Conservation (phyloP, 306 rosid species). For the Dicorynia guianensis region DNA sequence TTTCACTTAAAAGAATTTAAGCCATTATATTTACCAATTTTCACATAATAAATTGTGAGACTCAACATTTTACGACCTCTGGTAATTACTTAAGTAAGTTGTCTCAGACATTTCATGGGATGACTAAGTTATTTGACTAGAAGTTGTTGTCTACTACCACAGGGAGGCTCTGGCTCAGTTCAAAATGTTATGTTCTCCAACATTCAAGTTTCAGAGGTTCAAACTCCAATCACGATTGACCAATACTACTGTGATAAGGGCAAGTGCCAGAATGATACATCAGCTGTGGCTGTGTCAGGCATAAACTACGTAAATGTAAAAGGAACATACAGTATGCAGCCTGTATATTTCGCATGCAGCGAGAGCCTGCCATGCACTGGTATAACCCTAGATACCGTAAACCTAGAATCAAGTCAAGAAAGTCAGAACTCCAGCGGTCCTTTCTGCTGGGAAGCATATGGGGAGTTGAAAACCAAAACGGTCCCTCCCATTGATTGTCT, state of each 20-base stretch:
- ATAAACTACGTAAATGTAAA: constrained; percentile 56
- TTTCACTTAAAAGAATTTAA: too few species aligned
- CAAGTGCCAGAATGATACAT: constrained; percentile 59
- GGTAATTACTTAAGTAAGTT: too few species aligned
- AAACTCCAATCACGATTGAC: constrained; percentile 71
- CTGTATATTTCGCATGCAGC: constrained; percentile 81
- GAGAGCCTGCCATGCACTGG: constrained; percentile 72
- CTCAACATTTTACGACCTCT: too few species aligned
- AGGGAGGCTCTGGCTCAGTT: constrained; percentile 91
- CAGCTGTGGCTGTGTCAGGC: constrained; percentile 79
- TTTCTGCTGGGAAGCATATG: constrained; percentile 86
- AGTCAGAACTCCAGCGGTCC: constrained; percentile 42
- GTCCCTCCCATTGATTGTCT: constrained; percentile 66
- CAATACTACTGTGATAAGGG: constrained; percentile 80
- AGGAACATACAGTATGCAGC: constrained; percentile 69
- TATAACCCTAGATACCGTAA: constrained; percentile 68
- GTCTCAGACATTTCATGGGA: too few species aligned
- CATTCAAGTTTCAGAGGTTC: constrained; percentile 73
- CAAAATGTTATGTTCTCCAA: constrained; percentile 72
- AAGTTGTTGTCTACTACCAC: constrained; percentile 1
- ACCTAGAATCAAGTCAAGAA: constrained; percentile 48
- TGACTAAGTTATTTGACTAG: background rate
- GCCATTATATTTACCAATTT: too few species aligned
- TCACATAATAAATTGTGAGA: too few species aligned
- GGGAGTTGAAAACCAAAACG: constrained; percentile 65